phyloP scores from a whole-genome alignment of 164 flowering plant genomes.

The Litsea cubeba region DNA sequence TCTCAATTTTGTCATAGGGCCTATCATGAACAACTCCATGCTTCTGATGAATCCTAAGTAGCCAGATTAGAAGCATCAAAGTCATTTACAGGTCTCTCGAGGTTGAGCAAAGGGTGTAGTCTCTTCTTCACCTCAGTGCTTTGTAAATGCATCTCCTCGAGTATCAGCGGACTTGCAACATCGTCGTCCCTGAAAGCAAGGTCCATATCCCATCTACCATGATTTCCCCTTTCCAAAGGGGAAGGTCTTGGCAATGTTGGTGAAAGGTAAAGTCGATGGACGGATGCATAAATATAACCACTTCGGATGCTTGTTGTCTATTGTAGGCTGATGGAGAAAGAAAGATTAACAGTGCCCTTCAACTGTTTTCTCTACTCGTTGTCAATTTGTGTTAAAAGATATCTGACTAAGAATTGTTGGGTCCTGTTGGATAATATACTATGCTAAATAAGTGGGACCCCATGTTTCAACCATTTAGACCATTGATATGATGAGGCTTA shows the following conservation, averaged over 20 bases:
- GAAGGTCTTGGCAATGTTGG: constrained; percentile 39
- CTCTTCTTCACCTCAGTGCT: constrained; percentile 65
- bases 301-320: constrained; percentile 75
- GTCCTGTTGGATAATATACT: background rate
- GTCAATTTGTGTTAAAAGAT: background rate
- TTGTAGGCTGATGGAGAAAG: constrained; percentile 52
- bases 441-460: background rate
- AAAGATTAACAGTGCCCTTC: background rate
- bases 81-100: constrained; percentile 24
- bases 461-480: background rate
- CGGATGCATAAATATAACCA: constrained; percentile 92
- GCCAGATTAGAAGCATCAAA: background rate
- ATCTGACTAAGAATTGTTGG: background rate
- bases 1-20: constrained; percentile 5
- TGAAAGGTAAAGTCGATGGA: constrained; percentile 63
- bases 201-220: constrained; percentile 94
- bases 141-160: constrained; percentile 51
- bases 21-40: constrained; percentile 20
- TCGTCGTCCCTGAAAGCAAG: constrained; percentile 74
- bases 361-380: background rate
- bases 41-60: background rate
- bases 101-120: constrained; percentile 56
- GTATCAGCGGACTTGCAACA: constrained; percentile 66
- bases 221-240: constrained; percentile 37
- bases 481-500: background rate